Evolutionary conservation across 73 alveolate species (phyloP).

Genomic region (Paramecium sexaurelia): DNA sequence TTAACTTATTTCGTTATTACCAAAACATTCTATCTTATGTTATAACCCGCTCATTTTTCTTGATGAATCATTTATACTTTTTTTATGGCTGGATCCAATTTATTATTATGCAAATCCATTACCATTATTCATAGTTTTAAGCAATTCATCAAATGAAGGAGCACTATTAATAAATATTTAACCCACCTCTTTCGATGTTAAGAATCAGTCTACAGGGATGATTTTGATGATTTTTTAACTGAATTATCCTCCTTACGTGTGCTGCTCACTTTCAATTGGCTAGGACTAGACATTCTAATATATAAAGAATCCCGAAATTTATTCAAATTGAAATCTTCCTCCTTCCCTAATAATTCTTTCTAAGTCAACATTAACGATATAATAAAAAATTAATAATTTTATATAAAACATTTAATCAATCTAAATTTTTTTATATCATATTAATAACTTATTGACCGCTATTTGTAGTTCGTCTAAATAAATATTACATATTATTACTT

Average conservation of each 20-base stretch:
- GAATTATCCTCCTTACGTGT: neutral
- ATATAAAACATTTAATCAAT: constrained; percentile 21
- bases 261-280: neutral
- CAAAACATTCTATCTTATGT: constrained; percentile 3
- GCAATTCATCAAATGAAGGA: constrained; percentile 51
- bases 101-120: neutral
- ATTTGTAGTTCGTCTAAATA: neutral
- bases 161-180: neutral
- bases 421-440: neutral
- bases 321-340: constrained; percentile 46
- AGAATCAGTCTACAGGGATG: neutral
- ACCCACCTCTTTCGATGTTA: neutral
- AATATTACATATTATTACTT: neutral
- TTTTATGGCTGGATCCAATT: neutral
- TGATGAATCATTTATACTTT: constrained; percentile 1
- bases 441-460: neutral
- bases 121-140: neutral
- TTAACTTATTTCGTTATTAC: neutral
- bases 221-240: neutral
- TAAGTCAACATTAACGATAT: constrained; percentile 13
- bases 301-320: constrained; percentile 33
- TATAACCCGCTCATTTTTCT: constrained; percentile 32
- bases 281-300: constrained; percentile 19
- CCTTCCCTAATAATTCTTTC: neutral
- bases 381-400: neutral